A percentile compares a stretch with the other conserved stretches of the same genome.
phyloP scores from a whole-genome alignment of 2,329 filamentous ascomycete genomes.

The Epichloe bromicola region DNA sequence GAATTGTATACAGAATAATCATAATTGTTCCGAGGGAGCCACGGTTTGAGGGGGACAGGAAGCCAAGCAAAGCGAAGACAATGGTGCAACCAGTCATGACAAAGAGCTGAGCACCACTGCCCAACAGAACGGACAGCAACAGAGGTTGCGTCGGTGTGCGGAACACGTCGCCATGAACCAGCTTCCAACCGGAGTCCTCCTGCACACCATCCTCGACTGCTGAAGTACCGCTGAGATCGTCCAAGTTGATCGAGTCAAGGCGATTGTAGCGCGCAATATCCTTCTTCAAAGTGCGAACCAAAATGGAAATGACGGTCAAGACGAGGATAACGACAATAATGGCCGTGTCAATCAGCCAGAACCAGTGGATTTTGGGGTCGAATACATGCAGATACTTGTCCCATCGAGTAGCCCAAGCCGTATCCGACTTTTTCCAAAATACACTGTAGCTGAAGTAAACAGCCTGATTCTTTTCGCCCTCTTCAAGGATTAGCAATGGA shows the following conservation, averaged over 20 bases:
- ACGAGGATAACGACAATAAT: conserved; percentile 89
- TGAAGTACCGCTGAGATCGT: conserved; percentile 72
- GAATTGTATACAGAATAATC: conserved; percentile 82
- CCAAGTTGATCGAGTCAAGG: conserved; percentile 78
- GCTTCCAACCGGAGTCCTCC: conserved; percentile 96
- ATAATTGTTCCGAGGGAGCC: conserved; percentile 89
- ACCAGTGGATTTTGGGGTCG: conserved; percentile 98
- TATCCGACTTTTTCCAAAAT: conserved; percentile 71
- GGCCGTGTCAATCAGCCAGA: conserved; percentile 91
- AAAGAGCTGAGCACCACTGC: conserved; percentile 91
- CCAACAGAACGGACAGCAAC: conserved; percentile 74
- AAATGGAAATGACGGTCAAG: conserved; percentile 82
- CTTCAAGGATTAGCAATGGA: conserved; percentile 49
- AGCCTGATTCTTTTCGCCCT: conserved; percentile 36
- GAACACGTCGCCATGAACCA: conserved; percentile 96
- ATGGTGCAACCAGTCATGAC: conserved; percentile 96
- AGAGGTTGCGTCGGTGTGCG: conserved; percentile 72
- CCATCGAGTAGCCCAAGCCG: conserved; percentile 93
- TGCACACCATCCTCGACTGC: conserved; percentile 83
- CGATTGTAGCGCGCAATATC: conserved; percentile 96
- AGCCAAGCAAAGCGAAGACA: conserved; percentile 81
- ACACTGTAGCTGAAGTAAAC: conserved; percentile 90
- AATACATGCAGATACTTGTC: conserved; percentile 97
- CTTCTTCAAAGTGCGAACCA: conserved; percentile 78
- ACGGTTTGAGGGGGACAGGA: conserved; percentile 89